phyloP scores from a whole-genome alignment of 139 green algal genomes.

The Ulvella scutata region DNA sequence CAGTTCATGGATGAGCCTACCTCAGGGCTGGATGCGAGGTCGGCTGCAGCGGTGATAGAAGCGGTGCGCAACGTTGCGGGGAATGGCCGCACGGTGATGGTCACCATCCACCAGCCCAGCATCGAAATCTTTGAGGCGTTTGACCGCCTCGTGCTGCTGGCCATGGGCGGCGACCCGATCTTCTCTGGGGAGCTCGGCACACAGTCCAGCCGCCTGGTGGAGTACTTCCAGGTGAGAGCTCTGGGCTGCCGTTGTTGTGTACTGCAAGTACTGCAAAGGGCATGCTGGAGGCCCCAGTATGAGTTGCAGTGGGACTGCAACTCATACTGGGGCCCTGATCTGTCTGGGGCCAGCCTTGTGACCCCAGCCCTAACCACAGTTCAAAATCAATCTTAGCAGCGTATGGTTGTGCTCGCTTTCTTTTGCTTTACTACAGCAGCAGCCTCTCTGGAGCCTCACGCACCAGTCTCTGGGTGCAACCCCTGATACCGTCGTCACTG shows the following conservation, averaged over 20 bases:
- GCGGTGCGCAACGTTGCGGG: conserved; percentile 9
- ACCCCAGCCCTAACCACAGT: too few species aligned
- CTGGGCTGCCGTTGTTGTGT: not conserved
- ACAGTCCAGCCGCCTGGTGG: conserved; percentile 25
- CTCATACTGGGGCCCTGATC: too few species aligned
- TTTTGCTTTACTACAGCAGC: too few species aligned
- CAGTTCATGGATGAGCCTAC: conserved; percentile 73
- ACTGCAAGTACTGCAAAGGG: too few species aligned
- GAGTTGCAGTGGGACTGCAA: too few species aligned
- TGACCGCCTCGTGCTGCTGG: conserved; percentile 39
- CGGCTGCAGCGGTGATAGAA: conserved; percentile 10
- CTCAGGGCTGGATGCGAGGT: conserved; percentile 22
- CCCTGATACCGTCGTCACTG: too few species aligned
- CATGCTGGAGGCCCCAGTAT: too few species aligned
- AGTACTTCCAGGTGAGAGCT: conserved; percentile 24
- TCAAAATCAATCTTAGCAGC: too few species aligned
- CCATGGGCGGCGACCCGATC: conserved; percentile 36
- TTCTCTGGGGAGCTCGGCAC: conserved; percentile 55
- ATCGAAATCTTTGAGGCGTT: conserved; percentile 35
- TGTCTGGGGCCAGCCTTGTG: too few species aligned
- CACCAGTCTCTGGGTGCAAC: too few species aligned
- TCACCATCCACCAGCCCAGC: conserved; percentile 62
- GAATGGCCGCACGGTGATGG: conserved; percentile 41
- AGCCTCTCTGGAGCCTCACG: too few species aligned
- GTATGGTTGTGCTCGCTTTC: too few species aligned